Conservation (phyloP, 805 yeast species). For the Metschnikowia dekortorum region DNA sequence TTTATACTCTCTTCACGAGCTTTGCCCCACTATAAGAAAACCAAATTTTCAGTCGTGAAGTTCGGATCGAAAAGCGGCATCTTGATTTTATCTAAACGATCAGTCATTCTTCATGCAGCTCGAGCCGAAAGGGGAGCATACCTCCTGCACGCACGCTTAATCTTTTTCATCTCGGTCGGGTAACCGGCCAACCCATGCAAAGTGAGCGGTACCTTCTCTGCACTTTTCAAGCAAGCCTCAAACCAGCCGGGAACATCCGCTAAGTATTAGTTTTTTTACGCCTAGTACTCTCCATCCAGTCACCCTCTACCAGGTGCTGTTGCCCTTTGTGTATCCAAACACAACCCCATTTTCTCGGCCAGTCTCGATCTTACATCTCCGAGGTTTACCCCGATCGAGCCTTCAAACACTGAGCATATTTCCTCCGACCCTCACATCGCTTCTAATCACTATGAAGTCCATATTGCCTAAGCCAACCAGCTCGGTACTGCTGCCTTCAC, state of each 20-base stretch:
- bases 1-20: no score
- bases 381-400: background rate
- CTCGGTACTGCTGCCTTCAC: conserved; percentile 14
- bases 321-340: background rate
- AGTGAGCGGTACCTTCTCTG: conserved; percentile 5
- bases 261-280: background rate
- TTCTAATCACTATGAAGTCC: conserved; percentile 24
- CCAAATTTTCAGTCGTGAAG: background rate
- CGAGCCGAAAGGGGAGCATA: conserved; percentile 5
- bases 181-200: conserved; percentile 14
- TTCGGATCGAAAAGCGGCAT: background rate
- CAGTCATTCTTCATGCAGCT: conserved; percentile 8
- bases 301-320: no score
- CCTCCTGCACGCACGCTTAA: conserved; percentile 12
- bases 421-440: background rate
- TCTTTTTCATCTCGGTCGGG: conserved; percentile 20
- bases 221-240: background rate
- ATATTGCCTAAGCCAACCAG: conserved; percentile 39
- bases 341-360: background rate
- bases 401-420: background rate
- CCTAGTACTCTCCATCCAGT: background rate
- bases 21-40: no score
- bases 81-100: conserved; percentile 15
- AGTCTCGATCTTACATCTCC: background rate
- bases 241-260: background rate